These are phyloP conservation scores for Ascochyta rabiei DNA, from an alignment of 2,329 filamentous ascomycete genomes.

Conservation along the genomic window DNA sequence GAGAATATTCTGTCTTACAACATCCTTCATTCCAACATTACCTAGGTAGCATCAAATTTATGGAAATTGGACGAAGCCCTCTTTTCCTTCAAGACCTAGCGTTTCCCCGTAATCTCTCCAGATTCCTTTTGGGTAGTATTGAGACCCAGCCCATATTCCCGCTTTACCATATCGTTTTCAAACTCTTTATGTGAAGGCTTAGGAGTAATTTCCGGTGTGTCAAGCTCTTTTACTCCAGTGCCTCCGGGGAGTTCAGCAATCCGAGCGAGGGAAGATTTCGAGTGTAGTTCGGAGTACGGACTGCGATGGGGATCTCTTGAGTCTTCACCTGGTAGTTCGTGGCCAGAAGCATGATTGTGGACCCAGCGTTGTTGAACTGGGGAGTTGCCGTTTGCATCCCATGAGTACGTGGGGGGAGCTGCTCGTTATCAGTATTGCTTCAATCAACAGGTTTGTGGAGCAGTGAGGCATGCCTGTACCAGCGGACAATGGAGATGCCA, in stretches of 20 bases:
- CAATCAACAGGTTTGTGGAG: not conserved
- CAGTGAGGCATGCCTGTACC: not conserved
- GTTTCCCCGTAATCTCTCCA: not conserved
- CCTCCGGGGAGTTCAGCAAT: slow-evolving; percentile 9
- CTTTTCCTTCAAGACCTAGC: not conserved
- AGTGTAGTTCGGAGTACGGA: slow-evolving; percentile 5
- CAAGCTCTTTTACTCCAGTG: slow-evolving; percentile 2
- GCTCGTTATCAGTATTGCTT: not conserved
- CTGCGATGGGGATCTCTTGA: not conserved
- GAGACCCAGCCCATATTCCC: not conserved
- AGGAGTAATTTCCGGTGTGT: not conserved
- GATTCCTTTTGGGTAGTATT: not conserved
- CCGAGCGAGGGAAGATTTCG: not conserved
- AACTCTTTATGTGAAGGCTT: not conserved
- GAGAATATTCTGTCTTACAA: not conserved
- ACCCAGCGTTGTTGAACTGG: not conserved
- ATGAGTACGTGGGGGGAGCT: slow-evolving; percentile 12
- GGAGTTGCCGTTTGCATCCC: not conserved
- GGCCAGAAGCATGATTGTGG: not conserved
- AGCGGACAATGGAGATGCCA: slow-evolving; percentile 3
- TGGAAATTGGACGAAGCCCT: not conserved
- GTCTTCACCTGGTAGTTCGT: slow-evolving; percentile 6
- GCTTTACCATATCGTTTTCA: not conserved
- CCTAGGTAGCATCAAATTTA: not conserved
- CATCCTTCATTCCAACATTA: not conserved